These are phyloP conservation scores for Verbascum thapsus DNA, from an alignment of 257 asterid genomes.

Conservation along the genomic window DNA sequence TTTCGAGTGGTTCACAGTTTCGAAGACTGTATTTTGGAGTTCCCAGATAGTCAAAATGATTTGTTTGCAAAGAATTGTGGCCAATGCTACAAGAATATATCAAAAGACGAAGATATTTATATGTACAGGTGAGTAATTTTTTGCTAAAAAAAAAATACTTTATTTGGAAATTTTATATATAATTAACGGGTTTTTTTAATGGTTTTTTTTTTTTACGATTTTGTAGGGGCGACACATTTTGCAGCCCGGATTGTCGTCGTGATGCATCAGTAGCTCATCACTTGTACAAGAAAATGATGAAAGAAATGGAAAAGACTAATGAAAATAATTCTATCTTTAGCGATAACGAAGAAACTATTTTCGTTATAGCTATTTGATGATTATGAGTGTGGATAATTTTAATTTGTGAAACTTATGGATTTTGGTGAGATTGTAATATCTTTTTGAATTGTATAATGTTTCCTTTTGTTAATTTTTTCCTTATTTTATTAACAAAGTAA, in stretches of 20 bases:
- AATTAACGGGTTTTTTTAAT: neutral
- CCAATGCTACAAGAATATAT: constrained; percentile 18
- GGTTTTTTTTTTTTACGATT: neutral
- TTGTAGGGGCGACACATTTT: constrained; percentile 35
- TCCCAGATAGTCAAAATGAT: constrained; percentile 20
- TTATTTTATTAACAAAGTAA: too few species aligned
- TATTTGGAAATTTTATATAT: neutral
- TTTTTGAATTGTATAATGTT: too few species aligned
- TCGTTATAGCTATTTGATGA: neutral
- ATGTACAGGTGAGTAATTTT: constrained; percentile 38
- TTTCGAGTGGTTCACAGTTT: constrained; percentile 30
- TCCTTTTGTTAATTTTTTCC: neutral
- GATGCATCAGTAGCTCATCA: neutral
- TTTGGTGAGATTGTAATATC: too few species aligned
- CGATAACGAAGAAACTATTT: neutral
- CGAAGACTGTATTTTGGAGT: constrained; percentile 35
- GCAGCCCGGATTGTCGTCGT: constrained; percentile 37
- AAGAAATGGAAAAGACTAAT: neutral
- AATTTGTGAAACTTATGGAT: neutral
- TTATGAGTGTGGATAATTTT: neutral
- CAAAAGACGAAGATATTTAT: neutral
- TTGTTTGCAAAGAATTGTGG: constrained; percentile 24
- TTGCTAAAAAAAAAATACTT: too few species aligned
- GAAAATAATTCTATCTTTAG: neutral
- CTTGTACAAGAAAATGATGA: constrained; percentile 30